Evolutionary conservation across 176 grass and related monocot genomes (phyloP).

Genomic region (Oryza coarctata): DNA sequence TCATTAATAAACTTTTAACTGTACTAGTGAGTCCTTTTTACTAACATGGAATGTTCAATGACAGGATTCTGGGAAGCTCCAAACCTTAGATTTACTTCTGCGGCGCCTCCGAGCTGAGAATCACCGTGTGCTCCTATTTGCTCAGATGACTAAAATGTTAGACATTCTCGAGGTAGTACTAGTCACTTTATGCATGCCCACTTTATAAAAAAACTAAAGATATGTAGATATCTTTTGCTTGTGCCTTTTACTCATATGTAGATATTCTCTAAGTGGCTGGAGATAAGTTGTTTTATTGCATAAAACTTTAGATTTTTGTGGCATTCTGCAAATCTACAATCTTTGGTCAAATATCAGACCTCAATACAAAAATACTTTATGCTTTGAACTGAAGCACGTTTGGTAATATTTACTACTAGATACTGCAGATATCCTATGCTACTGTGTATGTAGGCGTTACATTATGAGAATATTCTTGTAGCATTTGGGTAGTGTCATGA

Average conservation of each 20-base stretch:
- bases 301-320: neutral
- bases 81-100: conserved; percentile 83
- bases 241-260: neutral
- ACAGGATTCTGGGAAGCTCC: conserved; percentile 98
- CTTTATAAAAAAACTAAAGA: neutral
- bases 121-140: conserved; percentile 96
- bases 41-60: conserved; percentile 39
- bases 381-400: neutral
- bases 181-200: conserved; percentile 7
- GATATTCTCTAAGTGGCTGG: neutral
- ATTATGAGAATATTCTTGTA: neutral
- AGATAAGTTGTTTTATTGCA: neutral
- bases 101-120: conserved; percentile 83
- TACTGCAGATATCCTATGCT: neutral
- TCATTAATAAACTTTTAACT: neutral
- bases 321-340: neutral
- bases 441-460: neutral
- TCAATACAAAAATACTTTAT: neutral
- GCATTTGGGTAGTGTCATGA: neutral
- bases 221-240: too few relatives aligned
- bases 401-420: neutral
- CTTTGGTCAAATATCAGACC: neutral
- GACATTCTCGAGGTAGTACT: conserved; percentile 93
- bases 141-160: conserved; percentile 99
- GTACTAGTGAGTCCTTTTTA: neutral